Percentiles rank a stretch among this genome's conserved stretches.
phyloP scores from a whole-genome alignment of 768 basidiomycete genomes.

The Cantharellus cinnabarinus region DNA sequence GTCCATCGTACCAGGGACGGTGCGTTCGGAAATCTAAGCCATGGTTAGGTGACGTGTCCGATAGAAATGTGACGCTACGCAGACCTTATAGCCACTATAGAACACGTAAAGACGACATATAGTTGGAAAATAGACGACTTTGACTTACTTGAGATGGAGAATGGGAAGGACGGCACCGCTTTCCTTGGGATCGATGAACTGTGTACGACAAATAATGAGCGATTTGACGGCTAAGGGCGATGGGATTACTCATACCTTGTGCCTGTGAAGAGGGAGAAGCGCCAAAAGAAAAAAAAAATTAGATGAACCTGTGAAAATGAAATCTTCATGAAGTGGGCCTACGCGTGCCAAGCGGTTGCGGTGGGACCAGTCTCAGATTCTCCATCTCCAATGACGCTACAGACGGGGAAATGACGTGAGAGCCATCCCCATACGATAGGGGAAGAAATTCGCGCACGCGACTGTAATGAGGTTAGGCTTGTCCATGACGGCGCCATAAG shows the following conservation, averaged over 20 bases:
- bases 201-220: constrained; percentile 21
- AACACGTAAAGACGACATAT: not conserved
- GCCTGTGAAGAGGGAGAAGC: not conserved
- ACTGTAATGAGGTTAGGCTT: constrained; percentile 66
- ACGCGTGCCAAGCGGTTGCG: constrained; percentile 23
- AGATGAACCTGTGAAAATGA: constrained; percentile 20
- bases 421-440: not conserved
- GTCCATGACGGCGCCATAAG: constrained; percentile 83
- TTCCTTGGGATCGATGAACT: constrained; percentile 80
- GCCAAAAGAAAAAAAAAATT: not conserved
- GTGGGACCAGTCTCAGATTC: constrained; percentile 72
- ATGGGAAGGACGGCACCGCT: constrained; percentile 85
- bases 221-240: no score
- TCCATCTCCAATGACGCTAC: constrained; percentile 69
- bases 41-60: constrained; percentile 17
- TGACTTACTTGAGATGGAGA: constrained; percentile 42
- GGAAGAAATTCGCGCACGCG: not conserved
- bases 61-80: not conserved
- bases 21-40: constrained; percentile 69
- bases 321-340: not conserved
- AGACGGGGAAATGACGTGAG: not conserved
- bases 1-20: constrained; percentile 81
- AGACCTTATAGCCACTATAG: constrained; percentile 7
- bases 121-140: not conserved
- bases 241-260: not conserved